Conservation (phyloP, 768 basidiomycete species). For the Suillus subalutaceus region DNA sequence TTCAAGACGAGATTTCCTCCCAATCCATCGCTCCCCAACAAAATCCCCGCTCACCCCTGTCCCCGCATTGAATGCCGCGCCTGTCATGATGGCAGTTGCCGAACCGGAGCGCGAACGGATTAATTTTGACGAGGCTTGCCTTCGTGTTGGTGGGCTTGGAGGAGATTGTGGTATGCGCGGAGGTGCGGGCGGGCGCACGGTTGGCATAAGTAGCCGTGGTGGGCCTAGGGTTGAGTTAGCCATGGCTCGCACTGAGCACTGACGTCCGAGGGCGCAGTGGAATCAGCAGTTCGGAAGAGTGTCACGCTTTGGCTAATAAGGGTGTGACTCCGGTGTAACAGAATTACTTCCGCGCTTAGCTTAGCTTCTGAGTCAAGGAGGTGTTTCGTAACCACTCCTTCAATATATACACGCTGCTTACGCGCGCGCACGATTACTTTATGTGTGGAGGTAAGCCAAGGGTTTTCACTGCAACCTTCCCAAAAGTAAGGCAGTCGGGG, state of each 20-base stretch:
- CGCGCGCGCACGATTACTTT: not conserved
- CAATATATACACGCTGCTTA: not conserved
- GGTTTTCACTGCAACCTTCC: not conserved
- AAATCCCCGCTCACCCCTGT: constrained; percentile 17
- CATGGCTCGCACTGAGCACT: not conserved
- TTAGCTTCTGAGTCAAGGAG: too few relatives aligned
- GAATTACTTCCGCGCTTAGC: not conserved
- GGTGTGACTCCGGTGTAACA: constrained; percentile 6
- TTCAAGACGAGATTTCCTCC: constrained; percentile 49
- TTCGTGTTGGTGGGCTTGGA: constrained; percentile 22
- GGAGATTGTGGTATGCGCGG: constrained; percentile 13
- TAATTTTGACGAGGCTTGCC: constrained; percentile 28
- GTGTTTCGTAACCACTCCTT: not conserved
- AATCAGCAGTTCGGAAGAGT: not conserved
- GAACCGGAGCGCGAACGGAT: constrained; percentile 38
- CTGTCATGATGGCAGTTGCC: constrained; percentile 24
- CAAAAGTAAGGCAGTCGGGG: not conserved
- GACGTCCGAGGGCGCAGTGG: not conserved
- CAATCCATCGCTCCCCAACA: constrained; percentile 47
- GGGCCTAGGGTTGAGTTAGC: constrained; percentile 12
- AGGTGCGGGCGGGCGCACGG: constrained; percentile 30
- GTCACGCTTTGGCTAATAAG: constrained; percentile 1
- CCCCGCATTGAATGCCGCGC: constrained; percentile 14
- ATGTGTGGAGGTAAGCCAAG: not conserved
- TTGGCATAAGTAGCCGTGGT: constrained; percentile 35